Base-by-base conservation (phyloP, 345 rosid genomes). In the Hibiscus tridactylites region DNA sequence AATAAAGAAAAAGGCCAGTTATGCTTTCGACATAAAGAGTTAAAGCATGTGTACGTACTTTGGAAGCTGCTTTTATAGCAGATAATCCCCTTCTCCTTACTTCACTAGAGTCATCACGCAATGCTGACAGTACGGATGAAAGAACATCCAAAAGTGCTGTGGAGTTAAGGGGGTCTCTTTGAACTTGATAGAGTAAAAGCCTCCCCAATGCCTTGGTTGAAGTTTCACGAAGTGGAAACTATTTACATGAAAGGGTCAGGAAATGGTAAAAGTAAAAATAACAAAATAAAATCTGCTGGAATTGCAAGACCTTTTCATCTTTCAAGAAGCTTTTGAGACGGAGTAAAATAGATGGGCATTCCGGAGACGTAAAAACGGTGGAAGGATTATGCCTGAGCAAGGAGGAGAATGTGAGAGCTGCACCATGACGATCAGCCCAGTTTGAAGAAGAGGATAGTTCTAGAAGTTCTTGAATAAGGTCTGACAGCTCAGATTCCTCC, bases 91-190 rank as follows among this genome's bases (percentile, higher is more conserved):
- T 87, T 81, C 96, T 88, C 73, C 97, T 84, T 69, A 91, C 97
- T 84, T 94, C 97, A 71, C 98, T 94, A 10, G 98, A 94, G 74
- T 94, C 98, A 81, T 94, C 98, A 47, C 73, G 87, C 79, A 94
- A 79, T 62, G 95, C 91, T 44, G 86, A 83, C 59, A 90, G 91
- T 31, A 88, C 47, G 1, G 88, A 77, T 57, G 83, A 85, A 70
- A 91, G 75, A 71, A 83, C 70, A 78, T 91, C 96, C 7, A 69
- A 74, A 24, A 81, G 79, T 59, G 76, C 64, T 42, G 71, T 35
- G 31, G 81, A 60, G 79, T 82, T 86, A 49, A 84, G 81, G 54
- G 88, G 88, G 77, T 88, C 90, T 37, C 35, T 82, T 70, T 77
- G 81, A 66, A 81, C 75, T 72, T 88, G 88, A 75, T 78, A 82